Evolutionary conservation across 805 yeast species (phyloP).

Genomic region (Starmerella khaoyaiensis): DNA sequence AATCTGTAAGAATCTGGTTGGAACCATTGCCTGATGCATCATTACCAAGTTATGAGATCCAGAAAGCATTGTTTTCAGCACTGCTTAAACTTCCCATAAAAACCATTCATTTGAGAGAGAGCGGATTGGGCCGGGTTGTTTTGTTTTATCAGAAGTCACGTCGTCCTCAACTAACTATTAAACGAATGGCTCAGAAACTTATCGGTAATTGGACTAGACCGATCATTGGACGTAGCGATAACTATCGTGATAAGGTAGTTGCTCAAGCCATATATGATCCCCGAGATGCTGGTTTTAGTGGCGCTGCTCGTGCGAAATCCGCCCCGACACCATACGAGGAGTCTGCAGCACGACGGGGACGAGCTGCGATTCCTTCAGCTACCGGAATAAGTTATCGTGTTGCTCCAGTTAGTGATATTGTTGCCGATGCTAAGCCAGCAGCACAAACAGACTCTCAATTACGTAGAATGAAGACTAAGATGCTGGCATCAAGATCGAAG

Average conservation of each 20-base stretch:
- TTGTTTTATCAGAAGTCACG: slow-evolving; percentile 85
- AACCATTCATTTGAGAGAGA: slow-evolving; percentile 87
- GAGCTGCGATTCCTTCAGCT: slow-evolving; percentile 94
- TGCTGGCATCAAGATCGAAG: slow-evolving; percentile 27
- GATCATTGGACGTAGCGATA: slow-evolving; percentile 87
- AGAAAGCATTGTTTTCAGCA: slow-evolving; percentile 68
- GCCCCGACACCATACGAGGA: slow-evolving; percentile 57
- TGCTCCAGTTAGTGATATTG: slow-evolving; percentile 43
- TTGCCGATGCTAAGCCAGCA: slow-evolving; percentile 30
- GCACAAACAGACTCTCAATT: slow-evolving; percentile 60
- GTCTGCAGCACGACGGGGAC: slow-evolving; percentile 77
- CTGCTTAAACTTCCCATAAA: slow-evolving; percentile 74
- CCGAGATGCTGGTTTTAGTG: slow-evolving; percentile 22
- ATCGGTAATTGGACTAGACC: slow-evolving; percentile 99
- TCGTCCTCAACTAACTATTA: slow-evolving; percentile 74
- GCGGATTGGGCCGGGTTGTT: slow-evolving; percentile 86
- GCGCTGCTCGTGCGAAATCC: slow-evolving; percentile 2
- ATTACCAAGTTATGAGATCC: slow-evolving; percentile 93
- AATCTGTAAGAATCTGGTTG: slow-evolving; percentile 90
- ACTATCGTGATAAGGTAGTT: slow-evolving; percentile 76
- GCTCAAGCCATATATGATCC: slow-evolving; percentile 48
- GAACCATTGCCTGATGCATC: slow-evolving; percentile 98
- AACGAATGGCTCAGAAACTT: slow-evolving; percentile 76
- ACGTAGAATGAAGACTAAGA: slow-evolving; percentile 56
- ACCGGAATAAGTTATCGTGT: slow-evolving; percentile 77